Evolutionary conservation across 352 stramenopile genomes (phyloP).

Genomic region (Globisporangium splendens): DNA sequence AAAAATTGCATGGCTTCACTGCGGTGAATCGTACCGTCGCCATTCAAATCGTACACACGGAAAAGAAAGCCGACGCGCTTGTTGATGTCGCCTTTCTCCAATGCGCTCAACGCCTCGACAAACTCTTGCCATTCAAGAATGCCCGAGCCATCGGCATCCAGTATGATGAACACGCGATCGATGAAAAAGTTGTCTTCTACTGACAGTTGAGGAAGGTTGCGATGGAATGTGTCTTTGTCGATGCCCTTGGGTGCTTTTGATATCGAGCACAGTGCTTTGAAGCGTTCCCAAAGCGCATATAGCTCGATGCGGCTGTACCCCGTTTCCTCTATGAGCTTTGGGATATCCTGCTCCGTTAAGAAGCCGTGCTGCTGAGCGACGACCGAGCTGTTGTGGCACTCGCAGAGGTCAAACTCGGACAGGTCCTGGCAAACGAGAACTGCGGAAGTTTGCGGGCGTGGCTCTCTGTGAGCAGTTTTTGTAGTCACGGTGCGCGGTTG

Average conservation of each 20-base stretch:
- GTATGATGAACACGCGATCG: constrained; percentile 61
- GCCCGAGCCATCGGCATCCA: constrained; percentile 58
- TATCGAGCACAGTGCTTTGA: constrained; percentile 73
- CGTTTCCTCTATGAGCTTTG: constrained; percentile 35
- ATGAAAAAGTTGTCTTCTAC: constrained; percentile 76
- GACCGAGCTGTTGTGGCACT: constrained; percentile 25
- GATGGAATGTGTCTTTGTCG: constrained; percentile 66
- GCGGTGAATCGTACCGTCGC: constrained; percentile 53
- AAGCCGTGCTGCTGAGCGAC: constrained; percentile 52
- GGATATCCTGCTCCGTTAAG: constrained; percentile 53
- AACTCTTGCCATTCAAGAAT: constrained; percentile 76
- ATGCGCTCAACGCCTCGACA: constrained; percentile 54
- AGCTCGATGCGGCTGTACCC: constrained; percentile 59
- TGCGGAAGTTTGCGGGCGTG: background rate
- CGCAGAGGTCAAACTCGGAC: constrained; percentile 21
- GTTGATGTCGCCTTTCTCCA: constrained; percentile 55
- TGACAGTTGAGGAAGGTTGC: constrained; percentile 51
- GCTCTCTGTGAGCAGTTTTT: background rate
- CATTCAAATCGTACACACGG: constrained; percentile 72
- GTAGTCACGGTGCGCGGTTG: background rate
- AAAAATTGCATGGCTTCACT: constrained; percentile 63
- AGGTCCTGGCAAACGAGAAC: constrained; percentile 18
- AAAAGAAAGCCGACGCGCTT: constrained; percentile 66
- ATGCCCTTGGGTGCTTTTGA: constrained; percentile 37
- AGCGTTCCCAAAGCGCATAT: constrained; percentile 64